Base-by-base conservation (phyloP, 1,284 basidiomycete genomes). In the Cutaneotrichosporon curvatum region DNA sequence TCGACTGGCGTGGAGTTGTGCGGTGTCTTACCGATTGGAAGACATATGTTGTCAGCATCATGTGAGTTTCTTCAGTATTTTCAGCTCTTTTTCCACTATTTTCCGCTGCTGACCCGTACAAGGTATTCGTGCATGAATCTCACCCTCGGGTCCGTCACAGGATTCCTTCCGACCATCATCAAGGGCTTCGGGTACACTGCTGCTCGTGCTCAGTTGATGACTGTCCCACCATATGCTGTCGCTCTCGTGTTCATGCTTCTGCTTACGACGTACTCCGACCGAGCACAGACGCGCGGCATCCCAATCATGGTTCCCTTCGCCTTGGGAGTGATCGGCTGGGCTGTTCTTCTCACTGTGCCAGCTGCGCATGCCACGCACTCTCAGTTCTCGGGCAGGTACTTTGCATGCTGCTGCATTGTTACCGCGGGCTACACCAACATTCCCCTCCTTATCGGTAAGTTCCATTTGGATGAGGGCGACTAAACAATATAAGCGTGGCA, bases 101-200 rank as follows among this genome's bases (percentile, higher is more conserved):
- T 89, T 87, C 6, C 89, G 92, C 68, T 74, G n/a, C 48, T 50
- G 22, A 50, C 45, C 39, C n/a, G 43, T 15, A 34, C 48, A 36
- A 78, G 43, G 25, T 44, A 44, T 25, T 34, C 40, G 18, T 77
- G 87, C 61, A 70, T 76, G 49, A 48, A 43, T 40, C 36, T 48
- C 22, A 12, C 30, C 12, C 47, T 48, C 19, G 41, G 40, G 12
- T 83, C 83, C 6, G 81, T 85, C 37, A 81, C 81, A 2, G 87
- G 85, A 0, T 90, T 89, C 69, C 72, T 89, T 16, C 87, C 87
- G 0, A 88, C 87, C 0, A 87, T 89, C 59, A 79, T 87, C 47
- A 76, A 75, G 49, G 22, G 71, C 64, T 60, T 79, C 16, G 78
- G 78, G 2, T 78, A 76, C 60, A 67, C 64, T 15, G 21, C 23